A percentile compares a stretch with the other conserved stretches of the same genome.
Conservation (phyloP, 495 filamentous ascomycete genomes). For the Hapsidospora chrysogenum region DNA sequence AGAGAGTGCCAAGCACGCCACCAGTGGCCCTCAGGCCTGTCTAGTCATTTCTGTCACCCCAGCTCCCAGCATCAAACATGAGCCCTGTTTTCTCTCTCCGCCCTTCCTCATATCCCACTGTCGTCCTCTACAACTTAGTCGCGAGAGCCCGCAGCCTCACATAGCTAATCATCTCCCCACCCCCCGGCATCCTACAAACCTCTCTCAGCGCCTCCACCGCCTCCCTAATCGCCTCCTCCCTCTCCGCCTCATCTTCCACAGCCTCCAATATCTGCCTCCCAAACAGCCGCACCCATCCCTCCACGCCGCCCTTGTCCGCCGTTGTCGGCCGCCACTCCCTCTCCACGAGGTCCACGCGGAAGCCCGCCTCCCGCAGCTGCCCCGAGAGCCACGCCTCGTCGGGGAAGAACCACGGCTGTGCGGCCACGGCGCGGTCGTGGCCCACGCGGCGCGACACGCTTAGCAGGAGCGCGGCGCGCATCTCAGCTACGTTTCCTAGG, state of each 20-base stretch:
- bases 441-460: constrained; percentile 36
- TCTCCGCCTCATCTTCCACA: constrained; percentile 23
- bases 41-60: too few species aligned
- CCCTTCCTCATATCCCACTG: too few species aligned
- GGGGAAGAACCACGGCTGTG: constrained; percentile 61
- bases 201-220: constrained; percentile 38
- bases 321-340: constrained; percentile 46
- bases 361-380: constrained; percentile 37
- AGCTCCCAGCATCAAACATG: too few species aligned
- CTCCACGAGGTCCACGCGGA: constrained; percentile 43
- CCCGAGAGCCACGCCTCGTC: constrained; percentile 36
- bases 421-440: constrained; percentile 25
- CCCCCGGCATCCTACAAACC: constrained; percentile 35
- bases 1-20: too few species aligned
- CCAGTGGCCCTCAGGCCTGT: too few species aligned
- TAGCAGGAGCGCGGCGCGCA: constrained; percentile 38
- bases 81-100: too few species aligned
- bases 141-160: constrained; percentile 52
- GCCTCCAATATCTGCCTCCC: constrained; percentile 37
- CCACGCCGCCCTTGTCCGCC: constrained; percentile 39
- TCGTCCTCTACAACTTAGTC: constrained; percentile 31
- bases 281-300: constrained; percentile 57
- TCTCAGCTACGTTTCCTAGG: constrained; percentile 50
- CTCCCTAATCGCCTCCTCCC: constrained; percentile 37
- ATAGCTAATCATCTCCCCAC: constrained; percentile 49